Conservation (phyloP, 441 rosid species). For the Adansonia rubrostipa region DNA sequence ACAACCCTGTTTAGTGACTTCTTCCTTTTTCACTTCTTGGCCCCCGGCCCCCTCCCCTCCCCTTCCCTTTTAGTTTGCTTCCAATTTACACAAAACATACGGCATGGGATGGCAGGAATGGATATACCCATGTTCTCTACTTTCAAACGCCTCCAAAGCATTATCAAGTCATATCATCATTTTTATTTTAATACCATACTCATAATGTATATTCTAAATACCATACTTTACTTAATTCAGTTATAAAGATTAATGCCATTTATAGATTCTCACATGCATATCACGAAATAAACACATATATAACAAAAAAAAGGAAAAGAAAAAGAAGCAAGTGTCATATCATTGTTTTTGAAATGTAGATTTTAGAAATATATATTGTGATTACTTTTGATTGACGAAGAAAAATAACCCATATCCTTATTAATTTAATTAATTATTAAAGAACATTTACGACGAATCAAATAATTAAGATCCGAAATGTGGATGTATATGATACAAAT, state of each 20-base stretch:
- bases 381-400: too few species aligned
- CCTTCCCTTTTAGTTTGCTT: not conserved
- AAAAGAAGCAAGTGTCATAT: too few species aligned
- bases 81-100: not conserved
- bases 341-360: too few species aligned
- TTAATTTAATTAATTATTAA: too few species aligned
- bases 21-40: slow-evolving; percentile 4
- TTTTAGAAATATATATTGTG: too few species aligned
- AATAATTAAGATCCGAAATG: not conserved
- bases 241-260: too few species aligned
- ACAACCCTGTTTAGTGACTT: not conserved
- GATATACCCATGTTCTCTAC: not conserved
- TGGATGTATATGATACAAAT: not conserved
- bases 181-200: not conserved
- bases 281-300: too few species aligned
- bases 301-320: too few species aligned
- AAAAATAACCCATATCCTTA: too few species aligned
- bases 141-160: too few species aligned
- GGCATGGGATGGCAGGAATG: not conserved
- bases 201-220: not conserved
- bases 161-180: too few species aligned
- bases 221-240: not conserved
- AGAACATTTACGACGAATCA: not conserved
- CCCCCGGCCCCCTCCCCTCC: not conserved
- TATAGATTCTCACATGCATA: too few species aligned